Percentiles rank a stretch among this genome's conserved stretches.
These are phyloP conservation scores for Agrostemma githago DNA, from an alignment of 148 eudicot species.

Conservation along the genomic window DNA sequence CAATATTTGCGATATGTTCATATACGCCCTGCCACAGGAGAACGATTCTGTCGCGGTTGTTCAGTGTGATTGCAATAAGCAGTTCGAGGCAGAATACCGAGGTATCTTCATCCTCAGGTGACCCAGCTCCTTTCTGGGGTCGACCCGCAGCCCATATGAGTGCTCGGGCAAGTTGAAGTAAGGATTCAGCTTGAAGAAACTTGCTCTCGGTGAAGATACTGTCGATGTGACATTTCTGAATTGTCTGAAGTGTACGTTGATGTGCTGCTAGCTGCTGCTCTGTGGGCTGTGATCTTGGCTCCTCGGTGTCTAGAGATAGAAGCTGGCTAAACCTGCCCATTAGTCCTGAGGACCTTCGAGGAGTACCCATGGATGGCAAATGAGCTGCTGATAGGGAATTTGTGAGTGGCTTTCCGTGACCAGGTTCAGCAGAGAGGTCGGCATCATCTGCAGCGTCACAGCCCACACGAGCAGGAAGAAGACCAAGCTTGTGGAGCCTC, in stretches of 20 bases:
- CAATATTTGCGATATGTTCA: slow-evolving; percentile 72
- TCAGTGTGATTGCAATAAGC: slow-evolving; percentile 74
- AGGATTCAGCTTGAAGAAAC: slow-evolving; percentile 93
- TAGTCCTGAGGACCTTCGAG: slow-evolving; percentile 77
- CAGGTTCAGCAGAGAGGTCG: slow-evolving; percentile 49
- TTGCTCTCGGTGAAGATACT: slow-evolving; percentile 87
- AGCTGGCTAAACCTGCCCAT: slow-evolving; percentile 92
- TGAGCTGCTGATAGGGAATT: slow-evolving; percentile 53
- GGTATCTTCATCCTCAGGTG: slow-evolving; percentile 73
- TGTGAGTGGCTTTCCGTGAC: slow-evolving; percentile 42
- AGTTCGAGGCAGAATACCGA: slow-evolving; percentile 89
- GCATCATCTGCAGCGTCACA: slow-evolving; percentile 77
- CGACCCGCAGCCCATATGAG: slow-evolving; percentile 74
- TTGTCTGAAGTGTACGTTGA: slow-evolving; percentile 80
- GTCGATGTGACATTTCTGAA: slow-evolving; percentile 80
- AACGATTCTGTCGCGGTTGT: slow-evolving; percentile 83
- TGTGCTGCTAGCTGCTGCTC: slow-evolving; percentile 86
- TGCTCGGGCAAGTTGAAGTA: slow-evolving; percentile 76
- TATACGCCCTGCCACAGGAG: slow-evolving; percentile 92
- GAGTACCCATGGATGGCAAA: slow-evolving; percentile 50
- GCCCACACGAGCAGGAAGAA: slow-evolving; percentile 85
- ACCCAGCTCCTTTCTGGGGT: slow-evolving; percentile 54
- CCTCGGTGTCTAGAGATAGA: slow-evolving; percentile 80
- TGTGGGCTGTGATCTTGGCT: slow-evolving; percentile 75
- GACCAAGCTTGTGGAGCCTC: slow-evolving; percentile 77